These are phyloP conservation scores for Neoconidiobolus thromboides DNA, from an alignment of 371 early-diverging fungal species.

Conservation along the genomic window DNA sequence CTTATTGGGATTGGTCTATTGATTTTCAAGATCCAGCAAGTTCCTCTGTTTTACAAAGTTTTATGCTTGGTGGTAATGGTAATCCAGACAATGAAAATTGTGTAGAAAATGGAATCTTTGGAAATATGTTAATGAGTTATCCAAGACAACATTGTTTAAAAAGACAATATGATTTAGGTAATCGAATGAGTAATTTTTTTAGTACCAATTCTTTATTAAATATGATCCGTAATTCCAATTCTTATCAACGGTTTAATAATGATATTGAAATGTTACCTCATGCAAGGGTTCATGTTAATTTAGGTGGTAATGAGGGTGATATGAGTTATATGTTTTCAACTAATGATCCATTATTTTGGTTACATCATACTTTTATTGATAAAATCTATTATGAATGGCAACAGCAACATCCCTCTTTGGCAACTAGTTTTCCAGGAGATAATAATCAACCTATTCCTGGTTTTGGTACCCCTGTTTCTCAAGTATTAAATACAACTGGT, in stretches of 20 bases:
- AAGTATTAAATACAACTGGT: not conserved
- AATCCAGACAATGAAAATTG: not conserved
- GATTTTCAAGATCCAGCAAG: not conserved
- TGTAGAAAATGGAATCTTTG: not conserved
- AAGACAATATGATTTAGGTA: slow-evolving; percentile 9
- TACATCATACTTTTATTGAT: slow-evolving; percentile 13
- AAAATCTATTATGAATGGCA: slow-evolving; percentile 10
- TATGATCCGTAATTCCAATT: not conserved
- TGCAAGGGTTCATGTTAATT: slow-evolving; percentile 19
- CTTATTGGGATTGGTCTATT: slow-evolving; percentile 3
- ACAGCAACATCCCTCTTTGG: not conserved
- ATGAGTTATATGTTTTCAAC: slow-evolving; percentile 18
- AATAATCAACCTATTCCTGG: not conserved
- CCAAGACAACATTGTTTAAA: slow-evolving; percentile 11
- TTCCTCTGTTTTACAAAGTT: not conserved
- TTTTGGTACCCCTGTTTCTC: not conserved
- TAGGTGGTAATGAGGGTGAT: slow-evolving; percentile 21
- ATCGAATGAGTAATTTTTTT: not conserved
- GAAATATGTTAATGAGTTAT: slow-evolving; percentile 1
- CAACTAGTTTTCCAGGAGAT: not conserved
- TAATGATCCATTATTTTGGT: slow-evolving; percentile 12
- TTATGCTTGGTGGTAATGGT: not conserved
- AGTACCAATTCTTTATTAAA: not conserved
- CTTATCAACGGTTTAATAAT: slow-evolving; percentile 16
- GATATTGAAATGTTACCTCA: slow-evolving; percentile 22